Base-by-base conservation (phyloP, 192 early-diverging fungal species). In the Backusella westeae region DNA sequence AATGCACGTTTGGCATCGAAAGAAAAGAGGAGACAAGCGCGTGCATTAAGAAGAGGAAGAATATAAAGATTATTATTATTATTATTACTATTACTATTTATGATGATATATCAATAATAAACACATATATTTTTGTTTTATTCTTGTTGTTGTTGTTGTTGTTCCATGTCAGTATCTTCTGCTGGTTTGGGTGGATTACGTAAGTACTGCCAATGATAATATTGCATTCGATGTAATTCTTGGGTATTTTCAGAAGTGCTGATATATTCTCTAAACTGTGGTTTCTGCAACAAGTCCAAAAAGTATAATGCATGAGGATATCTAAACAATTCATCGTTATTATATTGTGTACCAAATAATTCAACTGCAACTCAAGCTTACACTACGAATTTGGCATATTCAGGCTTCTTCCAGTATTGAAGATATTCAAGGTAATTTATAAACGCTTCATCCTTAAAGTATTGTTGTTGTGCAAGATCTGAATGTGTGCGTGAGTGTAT, bases 341-440 rank as follows among this genome's bases (percentile, higher is more conserved):
- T 49, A 49, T 5, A 44, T 44, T 17, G 4, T 44, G 17, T 4
- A 66, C 32, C 19, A 67, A 29, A 14, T 14, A 15, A 56, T 42
- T 7, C 49, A 26, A 29, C 10, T 44, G 42, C 15, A 69, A 49
- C 38, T 39, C 38, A 44, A 44, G 42, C 84, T 78, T 90, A 94
- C 87, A 93, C 87, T 71, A 99, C 90, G 76, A 91, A 95, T 78
- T 93, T 92, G 19, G 96, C 94, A 82, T 99, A 99, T 84, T 95
- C 89, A 8, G 95, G 95, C 67, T 88, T 81, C 79, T 93, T 86
- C 90, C 94, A 99, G 84, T 97, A 99, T 74, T 89, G 88, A 14
- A 99, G 87, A 76, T 99, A 99, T 46, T 94, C 88, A 23, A 99
- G 79, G 75, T 97, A 99, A 78, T 94, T 93, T 36, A 97, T 79